Evolutionary conservation across 2,329 filamentous ascomycete species (phyloP).

Genomic region (Fusarium continuum): DNA sequence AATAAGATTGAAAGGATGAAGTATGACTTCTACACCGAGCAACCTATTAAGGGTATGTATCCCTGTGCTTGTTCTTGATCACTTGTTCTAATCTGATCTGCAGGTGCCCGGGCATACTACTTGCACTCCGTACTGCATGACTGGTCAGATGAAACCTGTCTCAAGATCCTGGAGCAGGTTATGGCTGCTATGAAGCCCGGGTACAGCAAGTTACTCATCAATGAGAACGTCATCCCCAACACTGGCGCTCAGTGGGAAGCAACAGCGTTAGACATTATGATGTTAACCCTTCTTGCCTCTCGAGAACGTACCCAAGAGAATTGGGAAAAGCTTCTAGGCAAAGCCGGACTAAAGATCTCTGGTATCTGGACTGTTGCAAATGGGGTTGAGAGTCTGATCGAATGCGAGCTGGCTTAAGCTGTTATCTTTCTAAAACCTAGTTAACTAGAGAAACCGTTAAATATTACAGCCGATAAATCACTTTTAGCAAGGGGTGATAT

Average conservation of each 20-base stretch:
- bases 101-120: conserved; percentile 53
- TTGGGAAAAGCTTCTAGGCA: conserved; percentile 48
- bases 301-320: conserved; percentile 50
- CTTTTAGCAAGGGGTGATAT: no score
- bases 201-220: conserved; percentile 51
- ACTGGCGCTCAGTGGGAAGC: conserved; percentile 49
- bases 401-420: conserved; percentile 44
- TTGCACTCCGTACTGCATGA: conserved; percentile 55
- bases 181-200: conserved; percentile 50
- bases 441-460: no score
- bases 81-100: background rate
- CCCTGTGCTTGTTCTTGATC: background rate
- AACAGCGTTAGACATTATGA: conserved; percentile 51
- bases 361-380: conserved; percentile 47
- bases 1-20: conserved; percentile 48
- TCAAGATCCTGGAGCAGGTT: conserved; percentile 45
- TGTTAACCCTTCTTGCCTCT: conserved; percentile 45
- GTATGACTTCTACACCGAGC: conserved; percentile 58
- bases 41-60: conserved; percentile 53
- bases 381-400: conserved; percentile 52
- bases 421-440: no score
- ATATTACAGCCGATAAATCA: no score
- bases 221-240: conserved; percentile 51
- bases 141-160: conserved; percentile 50
- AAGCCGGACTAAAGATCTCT: conserved; percentile 48